Evolutionary conservation across 495 filamentous ascomycete genomes (phyloP).

Genomic region (Aspergillus cavernicola): DNA sequence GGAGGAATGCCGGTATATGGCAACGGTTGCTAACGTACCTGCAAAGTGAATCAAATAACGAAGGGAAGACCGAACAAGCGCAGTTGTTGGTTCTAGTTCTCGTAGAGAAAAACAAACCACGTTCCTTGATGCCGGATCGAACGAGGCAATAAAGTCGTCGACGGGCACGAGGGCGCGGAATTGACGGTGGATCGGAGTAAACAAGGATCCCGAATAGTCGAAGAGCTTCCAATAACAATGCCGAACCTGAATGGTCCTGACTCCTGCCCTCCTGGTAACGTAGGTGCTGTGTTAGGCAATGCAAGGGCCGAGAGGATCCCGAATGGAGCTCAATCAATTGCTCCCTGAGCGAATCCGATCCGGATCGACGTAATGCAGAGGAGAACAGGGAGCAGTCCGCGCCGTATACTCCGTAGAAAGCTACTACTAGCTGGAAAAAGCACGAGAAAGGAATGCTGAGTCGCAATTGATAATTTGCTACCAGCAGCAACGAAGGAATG

Average conservation of each 20-base stretch:
- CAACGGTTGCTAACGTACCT: constrained; percentile 25
- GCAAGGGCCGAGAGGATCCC: constrained; percentile 31
- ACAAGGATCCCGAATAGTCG: constrained; percentile 3
- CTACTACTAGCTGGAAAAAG: too few relatives aligned
- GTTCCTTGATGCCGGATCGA: constrained; percentile 14
- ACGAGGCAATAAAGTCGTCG: constrained; percentile 15
- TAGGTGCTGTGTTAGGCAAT: constrained; percentile 2
- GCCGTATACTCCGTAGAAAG: too few relatives aligned
- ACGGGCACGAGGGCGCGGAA: constrained; percentile 20
- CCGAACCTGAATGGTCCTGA: constrained; percentile 15
- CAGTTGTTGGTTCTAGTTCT: constrained; percentile 6
- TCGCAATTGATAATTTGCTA: constrained; percentile 11
- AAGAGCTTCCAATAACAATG: not conserved
- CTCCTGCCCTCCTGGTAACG: too few relatives aligned
- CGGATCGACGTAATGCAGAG: constrained; percentile 14
- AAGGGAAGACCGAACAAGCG: constrained; percentile 9
- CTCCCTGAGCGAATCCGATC: constrained; percentile 7
- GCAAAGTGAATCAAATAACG: constrained; percentile 1
- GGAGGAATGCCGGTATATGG: constrained; percentile 34
- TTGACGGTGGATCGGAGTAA: constrained; percentile 10
- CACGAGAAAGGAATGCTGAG: constrained; percentile 12
- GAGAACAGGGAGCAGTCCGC: constrained; percentile 13
- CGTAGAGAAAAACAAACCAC: constrained; percentile 2
- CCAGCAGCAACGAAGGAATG: constrained; percentile 13
- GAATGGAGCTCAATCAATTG: not conserved